Evolutionary conservation across 2,329 filamentous ascomycete species (phyloP), one percentile per base, ranked within the genome.

Genomic region (Alternaria sp.): DNA sequence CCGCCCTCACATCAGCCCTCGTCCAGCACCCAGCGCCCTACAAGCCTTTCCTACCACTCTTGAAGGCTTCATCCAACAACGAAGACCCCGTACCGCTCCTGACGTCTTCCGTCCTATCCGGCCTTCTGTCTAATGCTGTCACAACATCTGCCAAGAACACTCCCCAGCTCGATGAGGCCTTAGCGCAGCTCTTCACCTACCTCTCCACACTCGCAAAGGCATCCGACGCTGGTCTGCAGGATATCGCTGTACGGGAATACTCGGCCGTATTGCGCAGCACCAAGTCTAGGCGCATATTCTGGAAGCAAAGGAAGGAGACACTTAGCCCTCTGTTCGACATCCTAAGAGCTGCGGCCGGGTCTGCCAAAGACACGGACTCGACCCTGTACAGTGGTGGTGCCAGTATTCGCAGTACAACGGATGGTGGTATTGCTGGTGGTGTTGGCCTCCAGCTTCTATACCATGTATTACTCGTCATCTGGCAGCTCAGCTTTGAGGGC

Each of bases 401-500:
- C 51, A 88, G 89, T 73, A 87, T 86, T 70, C 86, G 86, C 66
- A 90, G 89, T 56, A 86, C 88, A 60, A 89, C 91, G 28, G 71
- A 74, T 25, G 90, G 93, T 64, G 83, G 86, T 44, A 81, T 90
- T 47, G 81, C 83, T 61, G 93, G 93, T 52, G 93, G 93, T 9
- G 93, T 99, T 63, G 93, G 93, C 3, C 84, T 99, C 44, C 96
- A 99, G 80, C 87, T 98, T 44, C 86, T 99, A 44, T 99, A 99
- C 79, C 93, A 97, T 75, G 92, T 97, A 15, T 86, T 99, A 21
- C 86, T 99, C 54, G 94, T 97, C 12, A 84, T 99, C 62, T 99
- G 96, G 96, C 94, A 98, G 83, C 85, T 99, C 70, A 97, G 93
- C 77, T 99, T 99, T 70, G 96, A 98, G 78, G 88, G 86, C 28